phyloP scores from a whole-genome alignment of 192 early-diverging fungal genomes.

The Mortierella antarctica region DNA sequence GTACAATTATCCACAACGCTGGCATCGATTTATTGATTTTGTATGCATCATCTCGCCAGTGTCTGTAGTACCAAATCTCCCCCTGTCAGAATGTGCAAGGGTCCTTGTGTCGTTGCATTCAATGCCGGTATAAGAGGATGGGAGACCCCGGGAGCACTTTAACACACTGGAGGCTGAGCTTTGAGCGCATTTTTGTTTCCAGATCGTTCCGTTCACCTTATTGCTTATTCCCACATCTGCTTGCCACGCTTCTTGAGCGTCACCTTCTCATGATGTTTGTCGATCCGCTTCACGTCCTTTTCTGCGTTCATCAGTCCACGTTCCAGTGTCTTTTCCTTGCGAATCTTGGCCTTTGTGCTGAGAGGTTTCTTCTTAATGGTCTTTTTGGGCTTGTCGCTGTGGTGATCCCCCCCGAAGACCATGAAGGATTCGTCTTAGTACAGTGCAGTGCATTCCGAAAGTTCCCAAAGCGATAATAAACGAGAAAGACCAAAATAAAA shows the following conservation, averaged over 20 bases:
- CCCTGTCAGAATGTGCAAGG: too few species aligned
- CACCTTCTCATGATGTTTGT: constrained; percentile 41
- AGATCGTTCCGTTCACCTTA: too few species aligned
- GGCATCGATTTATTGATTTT: too few species aligned
- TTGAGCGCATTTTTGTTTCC: constrained; percentile 5
- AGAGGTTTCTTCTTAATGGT: constrained; percentile 51
- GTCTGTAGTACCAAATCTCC: too few species aligned
- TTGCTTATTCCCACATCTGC: constrained; percentile 51
- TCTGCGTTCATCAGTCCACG: constrained; percentile 52
- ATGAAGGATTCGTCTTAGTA: not conserved
- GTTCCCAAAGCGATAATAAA: not conserved
- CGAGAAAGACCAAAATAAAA: constrained; percentile 4
- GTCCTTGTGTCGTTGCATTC: too few species aligned
- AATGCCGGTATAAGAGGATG: too few species aligned
- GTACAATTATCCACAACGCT: too few species aligned
- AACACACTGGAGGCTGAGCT: too few species aligned
- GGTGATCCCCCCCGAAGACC: too few species aligned
- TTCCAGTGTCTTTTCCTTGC: constrained; percentile 45
- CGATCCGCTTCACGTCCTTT: constrained; percentile 46
- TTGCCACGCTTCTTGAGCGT: constrained; percentile 51
- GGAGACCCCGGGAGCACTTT: too few species aligned
- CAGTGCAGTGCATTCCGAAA: not conserved
- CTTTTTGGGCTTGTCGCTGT: constrained; percentile 50
- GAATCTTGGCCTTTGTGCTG: constrained; percentile 50
- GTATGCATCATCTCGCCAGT: too few species aligned